A percentile compares a stretch with the other conserved stretches of the same genome.
These are phyloP conservation scores for Suillus weaverae DNA, from an alignment of 768 basidiomycete species.

Conservation along the genomic window DNA sequence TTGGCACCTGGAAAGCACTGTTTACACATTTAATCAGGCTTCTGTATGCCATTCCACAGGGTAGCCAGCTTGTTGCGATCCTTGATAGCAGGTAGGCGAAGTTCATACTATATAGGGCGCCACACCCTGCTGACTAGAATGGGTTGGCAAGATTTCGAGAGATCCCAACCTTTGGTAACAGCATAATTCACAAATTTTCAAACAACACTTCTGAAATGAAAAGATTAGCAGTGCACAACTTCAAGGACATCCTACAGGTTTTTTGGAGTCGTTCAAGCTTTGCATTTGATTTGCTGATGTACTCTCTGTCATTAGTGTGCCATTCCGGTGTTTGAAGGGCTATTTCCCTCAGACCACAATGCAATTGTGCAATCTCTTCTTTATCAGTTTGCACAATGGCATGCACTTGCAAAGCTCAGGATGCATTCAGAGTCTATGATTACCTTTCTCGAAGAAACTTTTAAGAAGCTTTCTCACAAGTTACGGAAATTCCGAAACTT, in stretches of 20 bases:
- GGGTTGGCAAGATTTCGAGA: conserved; percentile 25
- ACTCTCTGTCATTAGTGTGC: conserved; percentile 18
- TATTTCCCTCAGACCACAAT: conserved; percentile 14
- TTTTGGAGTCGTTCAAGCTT: neutral
- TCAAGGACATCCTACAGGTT: conserved; percentile 36
- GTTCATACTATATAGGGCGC: too few relatives aligned
- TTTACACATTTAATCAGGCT: neutral
- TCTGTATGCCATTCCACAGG: neutral
- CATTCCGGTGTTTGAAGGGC: conserved; percentile 34
- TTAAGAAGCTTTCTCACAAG: neutral
- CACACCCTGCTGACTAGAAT: neutral
- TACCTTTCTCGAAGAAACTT: neutral
- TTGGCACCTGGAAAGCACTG: neutral
- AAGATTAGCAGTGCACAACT: conserved; percentile 36
- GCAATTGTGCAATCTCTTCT: conserved; percentile 9
- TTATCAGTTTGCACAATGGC: conserved; percentile 13
- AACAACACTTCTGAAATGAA: conserved; percentile 35
- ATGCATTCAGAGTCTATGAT: conserved; percentile 25
- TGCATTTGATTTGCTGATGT: neutral
- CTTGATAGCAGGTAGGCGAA: neutral
- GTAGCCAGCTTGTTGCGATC: neutral
- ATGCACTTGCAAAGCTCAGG: conserved; percentile 29
- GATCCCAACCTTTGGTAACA: conserved; percentile 30
- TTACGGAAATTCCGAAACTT: neutral
- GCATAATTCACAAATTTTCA: conserved; percentile 29